These are phyloP conservation scores for Boletellus emodensis DNA, from an alignment of 768 basidiomycete species.

Conservation along the genomic window DNA sequence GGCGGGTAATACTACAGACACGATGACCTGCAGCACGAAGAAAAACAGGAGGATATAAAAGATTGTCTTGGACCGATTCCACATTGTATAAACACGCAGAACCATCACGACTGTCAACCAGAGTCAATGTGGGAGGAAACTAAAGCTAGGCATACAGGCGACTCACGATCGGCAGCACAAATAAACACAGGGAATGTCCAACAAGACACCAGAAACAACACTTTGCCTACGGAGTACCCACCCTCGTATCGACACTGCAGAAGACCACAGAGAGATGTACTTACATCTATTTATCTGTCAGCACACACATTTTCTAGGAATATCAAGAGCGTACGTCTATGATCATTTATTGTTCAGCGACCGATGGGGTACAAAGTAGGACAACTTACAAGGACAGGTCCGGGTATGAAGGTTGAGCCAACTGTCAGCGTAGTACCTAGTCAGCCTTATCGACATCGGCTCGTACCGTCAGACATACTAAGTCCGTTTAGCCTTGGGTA, in stretches of 20 bases:
- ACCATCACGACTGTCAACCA: constrained; percentile 11
- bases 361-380: background rate
- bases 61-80: constrained; percentile 6
- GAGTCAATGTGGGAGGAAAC: background rate
- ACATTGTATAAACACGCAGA: constrained; percentile 13
- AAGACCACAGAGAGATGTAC: background rate
- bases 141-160: background rate
- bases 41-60: constrained; percentile 2
- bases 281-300: constrained; percentile 7
- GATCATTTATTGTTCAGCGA: background rate
- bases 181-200: constrained; percentile 9
- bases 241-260: background rate
- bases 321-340: constrained; percentile 1
- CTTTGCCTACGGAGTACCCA: constrained; percentile 1
- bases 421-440: background rate
- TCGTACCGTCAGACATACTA: background rate
- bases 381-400: background rate
- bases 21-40: background rate
- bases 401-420: background rate
- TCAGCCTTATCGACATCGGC: background rate
- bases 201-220: background rate
- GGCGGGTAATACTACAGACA: background rate
- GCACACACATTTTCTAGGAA: background rate
- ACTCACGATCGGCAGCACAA: constrained; percentile 11
- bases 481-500: background rate